These are phyloP conservation scores for Rhodofomes roseus DNA, from an alignment of 1,284 basidiomycete genomes.

Conservation along the genomic window DNA sequence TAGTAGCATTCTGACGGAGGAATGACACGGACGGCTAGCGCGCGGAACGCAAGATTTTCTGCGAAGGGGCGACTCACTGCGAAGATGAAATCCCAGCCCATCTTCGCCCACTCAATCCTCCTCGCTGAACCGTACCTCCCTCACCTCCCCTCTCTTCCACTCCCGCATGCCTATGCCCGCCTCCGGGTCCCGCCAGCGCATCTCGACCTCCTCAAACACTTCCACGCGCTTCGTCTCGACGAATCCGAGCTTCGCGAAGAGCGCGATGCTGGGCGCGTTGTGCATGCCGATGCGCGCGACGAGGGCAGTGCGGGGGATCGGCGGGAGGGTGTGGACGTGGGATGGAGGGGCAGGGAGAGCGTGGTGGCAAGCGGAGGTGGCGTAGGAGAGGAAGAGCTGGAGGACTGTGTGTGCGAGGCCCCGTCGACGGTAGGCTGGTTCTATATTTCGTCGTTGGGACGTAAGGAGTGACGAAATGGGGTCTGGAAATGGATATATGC, in stretches of 20 bases:
- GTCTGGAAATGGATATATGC: too few relatives aligned
- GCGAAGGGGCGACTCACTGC: too few relatives aligned
- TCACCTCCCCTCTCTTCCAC: slow-evolving; percentile 9
- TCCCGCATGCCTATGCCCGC: not conserved
- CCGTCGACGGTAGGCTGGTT: slow-evolving; percentile 55
- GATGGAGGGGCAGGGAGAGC: slow-evolving; percentile 10
- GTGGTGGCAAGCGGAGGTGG: slow-evolving; percentile 35
- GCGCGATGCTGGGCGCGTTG: slow-evolving; percentile 49
- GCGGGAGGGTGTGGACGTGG: slow-evolving; percentile 17
- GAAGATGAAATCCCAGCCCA: not conserved
- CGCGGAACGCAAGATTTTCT: too few relatives aligned
- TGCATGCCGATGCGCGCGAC: slow-evolving; percentile 52
- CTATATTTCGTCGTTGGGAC: too few relatives aligned
- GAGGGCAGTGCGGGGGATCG: slow-evolving; percentile 38
- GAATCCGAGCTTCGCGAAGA: slow-evolving; percentile 75
- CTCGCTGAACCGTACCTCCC: not conserved
- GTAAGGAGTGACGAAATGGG: too few relatives aligned
- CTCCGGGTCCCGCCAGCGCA: slow-evolving; percentile 35
- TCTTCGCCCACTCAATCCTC: not conserved
- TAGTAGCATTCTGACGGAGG: too few relatives aligned
- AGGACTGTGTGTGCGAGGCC: slow-evolving; percentile 69
- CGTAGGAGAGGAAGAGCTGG: slow-evolving; percentile 61
- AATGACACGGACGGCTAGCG: too few relatives aligned
- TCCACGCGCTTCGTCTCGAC: slow-evolving; percentile 57
- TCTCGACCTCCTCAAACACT: slow-evolving; percentile 75